phyloP scores from a whole-genome alignment of 257 asterid species.

The Catharanthus roseus region DNA sequence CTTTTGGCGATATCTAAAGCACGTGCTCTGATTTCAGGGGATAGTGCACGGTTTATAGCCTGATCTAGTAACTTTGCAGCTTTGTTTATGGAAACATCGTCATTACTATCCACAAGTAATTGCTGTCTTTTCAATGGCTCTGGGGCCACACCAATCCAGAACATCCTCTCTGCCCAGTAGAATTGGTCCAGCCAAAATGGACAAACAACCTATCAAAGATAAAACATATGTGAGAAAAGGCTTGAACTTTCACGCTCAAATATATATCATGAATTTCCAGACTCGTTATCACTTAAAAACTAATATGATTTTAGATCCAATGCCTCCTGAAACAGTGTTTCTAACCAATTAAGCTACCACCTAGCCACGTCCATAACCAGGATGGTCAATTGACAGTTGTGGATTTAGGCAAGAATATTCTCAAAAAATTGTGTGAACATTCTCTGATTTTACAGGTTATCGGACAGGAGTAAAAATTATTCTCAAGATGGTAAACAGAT shows the following conservation, averaged over 20 bases:
- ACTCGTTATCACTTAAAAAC: background rate
- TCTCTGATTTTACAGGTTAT: background rate
- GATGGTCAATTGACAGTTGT: background rate
- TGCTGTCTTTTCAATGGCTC: slow-evolving; percentile 57
- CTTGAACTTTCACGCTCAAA: background rate
- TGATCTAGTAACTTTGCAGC: slow-evolving; percentile 51
- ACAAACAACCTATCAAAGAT: slow-evolving; percentile 53
- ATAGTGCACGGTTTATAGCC: slow-evolving; percentile 45
- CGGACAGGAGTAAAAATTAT: background rate
- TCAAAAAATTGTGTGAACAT: background rate
- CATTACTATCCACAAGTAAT: slow-evolving; percentile 58
- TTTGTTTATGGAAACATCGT: slow-evolving; percentile 34
- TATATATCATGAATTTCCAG: background rate
- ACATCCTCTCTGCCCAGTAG: slow-evolving; percentile 99
- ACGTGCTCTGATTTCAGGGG: slow-evolving; percentile 44
- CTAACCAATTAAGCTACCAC: too few relatives aligned
- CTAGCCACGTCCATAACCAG: too few relatives aligned
- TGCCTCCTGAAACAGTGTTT: too few relatives aligned
- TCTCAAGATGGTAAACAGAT: background rate
- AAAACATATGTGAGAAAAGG: background rate
- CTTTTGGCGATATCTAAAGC: slow-evolving; percentile 56
- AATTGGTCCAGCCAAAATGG: slow-evolving; percentile 89
- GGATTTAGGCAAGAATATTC: background rate
- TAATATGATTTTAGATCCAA: too few relatives aligned
- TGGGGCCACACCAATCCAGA: slow-evolving; percentile 92